Evolutionary conservation across 1,139 yeast genomes (phyloP), one percentile per base, ranked within the genome.

Genomic region (Oligophagozyma castellii): DNA sequence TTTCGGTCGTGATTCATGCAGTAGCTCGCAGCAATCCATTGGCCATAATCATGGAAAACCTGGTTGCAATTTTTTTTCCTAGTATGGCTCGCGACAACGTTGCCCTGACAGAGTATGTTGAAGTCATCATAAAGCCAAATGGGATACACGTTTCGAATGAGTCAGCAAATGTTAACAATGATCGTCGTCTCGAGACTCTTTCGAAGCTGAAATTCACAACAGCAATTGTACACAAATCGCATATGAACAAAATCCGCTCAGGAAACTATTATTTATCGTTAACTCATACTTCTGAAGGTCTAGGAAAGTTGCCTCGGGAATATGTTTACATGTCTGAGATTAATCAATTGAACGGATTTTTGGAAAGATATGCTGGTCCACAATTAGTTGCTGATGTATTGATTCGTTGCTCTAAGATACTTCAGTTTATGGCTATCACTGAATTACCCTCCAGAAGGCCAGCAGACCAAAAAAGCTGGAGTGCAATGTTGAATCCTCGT

Each of bases 321-420:
- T 78, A 68, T 51, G 94, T 84, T 14, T 81, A 73, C 58, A 86
- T 89, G 98, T 66, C 81, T 44, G 98, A 89, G 61, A 72, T 72
- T 34, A 67, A 73, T 36, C 96, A 86, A 52, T 64, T 81, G 56
- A 83, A 76, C 44, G 83, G 74, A 5, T 61, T 70, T 39, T 58
- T 78, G 34, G 63, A 67, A 39, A 63, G 71, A 29, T 64, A 63
- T 35, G 63, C 71, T 21, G 37, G 35, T n/a, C 29, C 37, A 34
- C 68, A 64, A 34, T 56, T 72, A 25, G 33, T 33, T 8, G 55
- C 63, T 22, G 67, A 66, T 33, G 61, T 70, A 19, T 52, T 79
- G 37, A 44, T 51, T 10, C 62, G 63, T 33, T 59, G 76, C 33
- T 70, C 71, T 25, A 53, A 63, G 6, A 58, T 69, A 31, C 58